phyloP scores from a whole-genome alignment of 257 asterid genomes.

The Rauvolfia tetraphylla region DNA sequence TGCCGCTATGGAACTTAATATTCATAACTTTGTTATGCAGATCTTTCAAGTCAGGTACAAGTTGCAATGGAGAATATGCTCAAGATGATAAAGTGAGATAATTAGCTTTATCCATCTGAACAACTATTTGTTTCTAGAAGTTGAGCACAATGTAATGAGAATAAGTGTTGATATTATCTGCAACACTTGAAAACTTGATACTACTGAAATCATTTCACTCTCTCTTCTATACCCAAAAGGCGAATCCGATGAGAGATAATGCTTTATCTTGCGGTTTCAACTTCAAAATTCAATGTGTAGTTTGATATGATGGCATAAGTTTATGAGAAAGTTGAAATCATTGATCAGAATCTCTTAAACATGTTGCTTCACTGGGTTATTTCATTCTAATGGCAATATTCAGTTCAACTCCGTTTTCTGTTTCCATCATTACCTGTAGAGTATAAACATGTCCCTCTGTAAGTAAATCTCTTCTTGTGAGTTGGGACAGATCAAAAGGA shows the following conservation, averaged over 20 bases:
- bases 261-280: background rate
- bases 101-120: conserved; percentile 14
- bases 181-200: background rate
- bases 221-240: background rate
- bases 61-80: conserved; percentile 72
- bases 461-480: background rate
- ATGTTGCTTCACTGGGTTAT: background rate
- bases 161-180: background rate
- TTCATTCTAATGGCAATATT: background rate
- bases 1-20: background rate
- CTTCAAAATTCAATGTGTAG: background rate
- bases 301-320: background rate
- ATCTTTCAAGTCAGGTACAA: conserved; percentile 74
- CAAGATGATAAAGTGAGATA: conserved; percentile 61
- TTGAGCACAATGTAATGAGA: background rate
- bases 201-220: background rate
- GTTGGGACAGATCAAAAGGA: background rate
- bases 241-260: background rate
- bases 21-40: conserved; percentile 28
- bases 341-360: background rate
- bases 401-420: background rate
- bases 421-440: background rate
- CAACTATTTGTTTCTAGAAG: conserved; percentile 4
- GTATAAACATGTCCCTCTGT: background rate
- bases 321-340: background rate